Evolutionary conservation across 495 filamentous ascomycete species (phyloP), one percentile per base, ranked within the genome.

Genomic region (Penicillium malachiteum): DNA sequence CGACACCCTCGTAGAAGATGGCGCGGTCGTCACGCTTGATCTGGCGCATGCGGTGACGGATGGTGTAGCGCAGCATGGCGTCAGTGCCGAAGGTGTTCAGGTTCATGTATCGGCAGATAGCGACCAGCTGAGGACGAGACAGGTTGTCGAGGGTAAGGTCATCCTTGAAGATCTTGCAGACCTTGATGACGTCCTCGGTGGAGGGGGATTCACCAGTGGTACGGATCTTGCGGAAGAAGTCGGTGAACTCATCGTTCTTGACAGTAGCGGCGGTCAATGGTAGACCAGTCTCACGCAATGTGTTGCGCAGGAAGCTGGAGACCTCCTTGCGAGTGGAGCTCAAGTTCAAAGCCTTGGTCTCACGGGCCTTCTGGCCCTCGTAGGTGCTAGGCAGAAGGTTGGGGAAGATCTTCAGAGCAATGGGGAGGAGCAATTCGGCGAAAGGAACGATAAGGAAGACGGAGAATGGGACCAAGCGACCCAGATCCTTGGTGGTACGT

Each of bases 141-240:
- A 99, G 74, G 71, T 97, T 97, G 84, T 99, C 94, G 13, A 99
- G 82, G 0, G 94, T 99, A 56, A 99, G 66, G 69, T 99, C 94
- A 71, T 99, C 94, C 73, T 94, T 96, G 81, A 99, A 99, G 65
- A 96, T 87, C 81, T 99, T 96, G 86, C 95, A 97, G 52, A 99
- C 94, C 76, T 92, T 96, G 75, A 99, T 96, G 56, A 99, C 89
- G 67, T 97, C 94, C 56, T 88, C 83, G 40, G 85, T 85, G 12
- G 90, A 92, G 0, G 95, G 95, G 26, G 84, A 74, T 76, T 97
- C 93, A 30, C 92, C 95, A 5, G 91, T 97, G 14, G 89, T 81
- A 42, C 94, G 88, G 63, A 96, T 84, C 78, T 99, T 99, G 65
- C 89, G 86, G 85, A 99, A 99, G 72, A 99, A 99, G 54, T 91